These are phyloP conservation scores for Chlorella sp. DNA, from an alignment of 139 green algal genomes.

Conservation along the genomic window DNA sequence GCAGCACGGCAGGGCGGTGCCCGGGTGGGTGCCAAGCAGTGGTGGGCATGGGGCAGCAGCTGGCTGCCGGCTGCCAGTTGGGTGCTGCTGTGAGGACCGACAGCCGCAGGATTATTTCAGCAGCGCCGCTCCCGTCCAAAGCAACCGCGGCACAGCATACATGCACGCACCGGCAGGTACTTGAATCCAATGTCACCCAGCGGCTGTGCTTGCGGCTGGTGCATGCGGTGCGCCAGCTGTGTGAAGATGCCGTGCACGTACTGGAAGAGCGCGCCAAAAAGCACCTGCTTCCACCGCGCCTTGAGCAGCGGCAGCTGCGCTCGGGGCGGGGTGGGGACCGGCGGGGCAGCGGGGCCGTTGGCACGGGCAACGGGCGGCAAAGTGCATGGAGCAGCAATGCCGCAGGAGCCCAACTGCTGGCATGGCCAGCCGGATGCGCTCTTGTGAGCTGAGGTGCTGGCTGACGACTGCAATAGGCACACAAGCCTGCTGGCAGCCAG, in stretches of 20 bases:
- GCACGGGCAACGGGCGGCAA: no score
- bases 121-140: not conserved
- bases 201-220: conserved; percentile 71
- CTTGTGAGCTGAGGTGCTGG: no score
- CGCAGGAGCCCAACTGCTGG: no score
- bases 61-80: no score
- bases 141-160: no score
- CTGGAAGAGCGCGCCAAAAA: conserved; percentile 83
- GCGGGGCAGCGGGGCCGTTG: not conserved
- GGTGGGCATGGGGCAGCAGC: no score
- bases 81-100: not conserved
- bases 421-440: no score
- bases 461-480: no score
- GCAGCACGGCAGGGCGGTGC: not conserved
- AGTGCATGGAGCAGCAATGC: not conserved
- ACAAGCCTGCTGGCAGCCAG: no score
- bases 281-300: conserved; percentile 77
- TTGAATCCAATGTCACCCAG: conserved; percentile 85
- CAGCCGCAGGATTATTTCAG: no score
- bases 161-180: conserved; percentile 68
- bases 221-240: conserved; percentile 86
- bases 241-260: conserved; percentile 93
- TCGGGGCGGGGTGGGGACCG: not conserved
- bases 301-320: conserved; percentile 81
- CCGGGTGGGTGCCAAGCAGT: not conserved